Evolutionary conservation across 2,329 filamentous ascomycete species (phyloP).

Genomic region (Diaporthe citriasiana): DNA sequence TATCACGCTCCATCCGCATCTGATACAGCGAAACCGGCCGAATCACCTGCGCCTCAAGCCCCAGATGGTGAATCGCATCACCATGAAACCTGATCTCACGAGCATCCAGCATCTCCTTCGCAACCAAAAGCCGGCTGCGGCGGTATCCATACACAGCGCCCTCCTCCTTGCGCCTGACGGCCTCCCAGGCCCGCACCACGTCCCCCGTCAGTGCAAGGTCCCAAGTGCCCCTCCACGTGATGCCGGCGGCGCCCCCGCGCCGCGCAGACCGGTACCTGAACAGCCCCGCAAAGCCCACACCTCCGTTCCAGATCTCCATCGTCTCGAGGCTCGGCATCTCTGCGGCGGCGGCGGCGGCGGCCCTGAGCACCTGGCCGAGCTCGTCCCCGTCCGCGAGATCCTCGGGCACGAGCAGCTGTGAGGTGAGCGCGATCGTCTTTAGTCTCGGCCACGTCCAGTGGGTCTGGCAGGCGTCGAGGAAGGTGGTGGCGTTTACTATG

Average conservation of each 20-base stretch:
- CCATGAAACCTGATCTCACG: not conserved
- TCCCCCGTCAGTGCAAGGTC: not conserved
- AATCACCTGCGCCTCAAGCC: not conserved
- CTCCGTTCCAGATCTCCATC: constrained; percentile 55
- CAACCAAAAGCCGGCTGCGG: not conserved
- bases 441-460: constrained; percentile 50
- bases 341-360: constrained; percentile 46
- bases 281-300: constrained; percentile 50
- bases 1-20: not conserved
- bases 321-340: constrained; percentile 52
- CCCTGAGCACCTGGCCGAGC: constrained; percentile 45
- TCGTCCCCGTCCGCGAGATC: constrained; percentile 40
- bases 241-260: constrained; percentile 43
- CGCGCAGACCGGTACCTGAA: constrained; percentile 49
- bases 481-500: constrained; percentile 50
- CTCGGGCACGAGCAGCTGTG: constrained; percentile 47
- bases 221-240: constrained; percentile 45
- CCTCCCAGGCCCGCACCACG: not conserved
- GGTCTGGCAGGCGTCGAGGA: constrained; percentile 49
- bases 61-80: not conserved
- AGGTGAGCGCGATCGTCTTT: constrained; percentile 51
- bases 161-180: not conserved
- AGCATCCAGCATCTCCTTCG: not conserved
- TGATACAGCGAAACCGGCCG: not conserved
- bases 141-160: not conserved